Conservation (phyloP, 202 grass and related monocot genomes). For the Hordeum pubiflorum region DNA sequence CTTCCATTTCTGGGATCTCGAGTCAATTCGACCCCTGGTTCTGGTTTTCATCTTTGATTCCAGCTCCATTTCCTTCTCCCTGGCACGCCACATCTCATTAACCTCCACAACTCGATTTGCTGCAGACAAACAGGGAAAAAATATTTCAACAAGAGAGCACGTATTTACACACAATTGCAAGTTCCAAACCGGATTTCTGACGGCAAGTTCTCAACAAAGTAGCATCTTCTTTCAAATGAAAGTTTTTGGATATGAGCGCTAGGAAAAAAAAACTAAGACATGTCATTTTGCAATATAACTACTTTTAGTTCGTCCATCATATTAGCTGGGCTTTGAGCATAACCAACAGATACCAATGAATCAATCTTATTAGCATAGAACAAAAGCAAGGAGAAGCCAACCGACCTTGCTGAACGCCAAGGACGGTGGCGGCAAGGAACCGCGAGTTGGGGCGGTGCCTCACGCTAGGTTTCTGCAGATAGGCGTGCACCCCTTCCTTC, state of each 20-base stretch:
- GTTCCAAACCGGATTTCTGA: no score
- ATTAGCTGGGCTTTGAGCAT: background rate
- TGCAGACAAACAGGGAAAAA: constrained; percentile 6
- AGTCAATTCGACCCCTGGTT: background rate
- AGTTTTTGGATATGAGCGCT: background rate
- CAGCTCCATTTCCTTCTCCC: constrained; percentile 52
- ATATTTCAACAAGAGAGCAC: background rate
- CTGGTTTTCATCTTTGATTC: constrained; percentile 27
- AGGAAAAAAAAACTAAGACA: background rate
- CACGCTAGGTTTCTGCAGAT: constrained; percentile 34
- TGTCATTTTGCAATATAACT: background rate
- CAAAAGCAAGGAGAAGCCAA: background rate
- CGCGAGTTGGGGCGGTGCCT: constrained; percentile 51
- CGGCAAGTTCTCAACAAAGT: no score
- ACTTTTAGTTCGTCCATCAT: background rate
- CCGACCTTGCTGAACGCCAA: constrained; percentile 49
- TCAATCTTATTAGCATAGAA: background rate
- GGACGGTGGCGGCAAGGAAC: constrained; percentile 58
- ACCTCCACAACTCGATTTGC: constrained; percentile 61
- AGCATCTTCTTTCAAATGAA: background rate
- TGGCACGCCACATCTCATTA: constrained; percentile 54
- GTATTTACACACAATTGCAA: background rate
- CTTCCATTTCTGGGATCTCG: background rate
- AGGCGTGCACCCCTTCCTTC: constrained; percentile 48
- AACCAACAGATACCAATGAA: background rate